Evolutionary conservation across 2,329 filamentous ascomycete genomes (phyloP).

Genomic region (Neophaeococcomyces aloes): DNA sequence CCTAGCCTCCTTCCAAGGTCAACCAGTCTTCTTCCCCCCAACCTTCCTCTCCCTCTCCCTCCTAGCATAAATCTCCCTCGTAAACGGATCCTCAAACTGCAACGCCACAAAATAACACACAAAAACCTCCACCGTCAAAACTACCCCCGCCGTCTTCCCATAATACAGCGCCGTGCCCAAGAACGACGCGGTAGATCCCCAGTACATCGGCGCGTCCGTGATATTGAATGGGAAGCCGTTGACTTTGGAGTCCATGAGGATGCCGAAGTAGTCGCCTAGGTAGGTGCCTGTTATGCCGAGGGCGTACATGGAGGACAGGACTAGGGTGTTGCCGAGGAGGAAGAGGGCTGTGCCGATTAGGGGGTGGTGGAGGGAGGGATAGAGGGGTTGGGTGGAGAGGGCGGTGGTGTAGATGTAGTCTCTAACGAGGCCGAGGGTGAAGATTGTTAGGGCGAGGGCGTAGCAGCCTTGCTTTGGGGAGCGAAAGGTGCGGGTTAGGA

Average conservation of each 20-base stretch:
- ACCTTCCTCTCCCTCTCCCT: slow-evolving; percentile 34
- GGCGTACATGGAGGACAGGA: slow-evolving; percentile 79
- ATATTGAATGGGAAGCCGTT: slow-evolving; percentile 95
- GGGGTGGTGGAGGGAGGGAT: slow-evolving; percentile 57
- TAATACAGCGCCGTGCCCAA: slow-evolving; percentile 74
- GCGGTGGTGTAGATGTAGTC: slow-evolving; percentile 81
- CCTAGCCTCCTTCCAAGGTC: no score
- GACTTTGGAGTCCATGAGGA: slow-evolving; percentile 90
- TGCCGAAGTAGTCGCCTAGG: slow-evolving; percentile 96
- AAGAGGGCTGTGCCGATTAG: slow-evolving; percentile 63
- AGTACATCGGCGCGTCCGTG: slow-evolving; percentile 88
- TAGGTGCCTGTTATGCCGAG: slow-evolving; percentile 94
- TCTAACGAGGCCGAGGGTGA: slow-evolving; percentile 78
- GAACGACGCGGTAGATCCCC: slow-evolving; percentile 86
- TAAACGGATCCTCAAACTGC: slow-evolving; percentile 88
- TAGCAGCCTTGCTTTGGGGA: slow-evolving; percentile 77
- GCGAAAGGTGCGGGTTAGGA: slow-evolving; percentile 79
- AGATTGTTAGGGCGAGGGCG: slow-evolving; percentile 76
- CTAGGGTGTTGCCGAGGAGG: slow-evolving; percentile 66
- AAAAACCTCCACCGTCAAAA: slow-evolving; percentile 65
- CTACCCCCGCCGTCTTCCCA: slow-evolving; percentile 74
- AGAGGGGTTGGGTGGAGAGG: slow-evolving; percentile 62
- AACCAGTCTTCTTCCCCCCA: slow-evolving; percentile 30
- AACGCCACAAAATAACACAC: slow-evolving; percentile 71
- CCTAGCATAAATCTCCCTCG: slow-evolving; percentile 83